phyloP scores from a whole-genome alignment of 257 asterid species.

The Plantago major region DNA sequence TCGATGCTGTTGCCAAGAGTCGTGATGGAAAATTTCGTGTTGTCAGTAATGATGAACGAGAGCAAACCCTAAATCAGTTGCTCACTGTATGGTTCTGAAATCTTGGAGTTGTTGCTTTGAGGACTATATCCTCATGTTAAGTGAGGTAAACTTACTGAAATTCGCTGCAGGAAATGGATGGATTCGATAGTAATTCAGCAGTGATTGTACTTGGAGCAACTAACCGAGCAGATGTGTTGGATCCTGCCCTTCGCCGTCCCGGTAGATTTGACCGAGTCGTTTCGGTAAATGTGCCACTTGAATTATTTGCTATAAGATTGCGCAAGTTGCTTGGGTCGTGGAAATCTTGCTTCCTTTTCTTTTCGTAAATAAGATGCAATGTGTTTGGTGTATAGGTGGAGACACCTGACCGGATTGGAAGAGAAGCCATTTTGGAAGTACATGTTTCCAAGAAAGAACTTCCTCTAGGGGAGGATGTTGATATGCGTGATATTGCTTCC shows the following conservation, averaged over 20 bases:
- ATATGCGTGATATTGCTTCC: conserved; percentile 73
- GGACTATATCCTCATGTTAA: conserved; percentile 6
- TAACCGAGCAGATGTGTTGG: conserved; percentile 92
- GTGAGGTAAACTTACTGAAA: conserved; percentile 26
- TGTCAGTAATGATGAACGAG: conserved; percentile 97
- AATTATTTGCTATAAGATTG: conserved; percentile 12
- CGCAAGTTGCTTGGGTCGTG: neutral
- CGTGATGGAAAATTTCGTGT: conserved; percentile 94
- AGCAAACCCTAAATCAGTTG: conserved; percentile 93
- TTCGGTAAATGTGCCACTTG: conserved; percentile 41
- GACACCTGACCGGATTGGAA: conserved; percentile 93
- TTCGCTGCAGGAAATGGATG: conserved; percentile 94
- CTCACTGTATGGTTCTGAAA: conserved; percentile 69
- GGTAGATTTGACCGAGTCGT: conserved; percentile 99
- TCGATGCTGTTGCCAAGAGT: conserved; percentile 99
- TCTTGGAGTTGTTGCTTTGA: conserved; percentile 7
- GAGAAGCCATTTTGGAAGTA: conserved; percentile 90
- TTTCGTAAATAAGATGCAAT: conserved; percentile 18
- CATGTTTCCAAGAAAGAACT: conserved; percentile 91
- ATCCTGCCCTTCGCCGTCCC: conserved; percentile 98
- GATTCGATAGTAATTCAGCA: conserved; percentile 96
- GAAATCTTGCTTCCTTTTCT: neutral
- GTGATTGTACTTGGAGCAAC: conserved; percentile 99
- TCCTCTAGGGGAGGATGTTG: conserved; percentile 81
- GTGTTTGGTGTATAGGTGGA: conserved; percentile 64